These are phyloP conservation scores for Trichophyton simii DNA, from an alignment of 2,329 filamentous ascomycete species.

Conservation along the genomic window DNA sequence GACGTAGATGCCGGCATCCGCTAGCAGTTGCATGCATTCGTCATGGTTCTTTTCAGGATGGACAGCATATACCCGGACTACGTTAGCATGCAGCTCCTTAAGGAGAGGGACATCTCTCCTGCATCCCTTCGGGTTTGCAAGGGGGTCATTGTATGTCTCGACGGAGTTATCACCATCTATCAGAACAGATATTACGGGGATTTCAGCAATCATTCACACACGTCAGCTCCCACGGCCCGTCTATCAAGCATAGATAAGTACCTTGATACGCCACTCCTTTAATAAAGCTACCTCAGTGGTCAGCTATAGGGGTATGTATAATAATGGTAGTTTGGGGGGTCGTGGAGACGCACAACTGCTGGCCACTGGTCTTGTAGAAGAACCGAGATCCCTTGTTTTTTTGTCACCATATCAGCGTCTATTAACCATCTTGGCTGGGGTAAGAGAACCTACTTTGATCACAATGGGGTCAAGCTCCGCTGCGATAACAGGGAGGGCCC, in stretches of 20 bases:
- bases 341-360: slow-evolving; percentile 45
- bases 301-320: slow-evolving; percentile 3
- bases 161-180: slow-evolving; percentile 41
- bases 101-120: slow-evolving; percentile 77
- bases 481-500: slow-evolving; percentile 19
- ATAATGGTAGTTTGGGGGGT: slow-evolving; percentile 5
- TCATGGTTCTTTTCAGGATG: slow-evolving; percentile 67
- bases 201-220: neutral
- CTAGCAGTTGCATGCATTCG: slow-evolving; percentile 71
- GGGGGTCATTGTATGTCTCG: slow-evolving; percentile 63
- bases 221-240: neutral
- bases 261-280: slow-evolving; percentile 86
- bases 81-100: slow-evolving; percentile 69
- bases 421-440: neutral
- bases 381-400: slow-evolving; percentile 58
- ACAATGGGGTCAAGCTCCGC: slow-evolving; percentile 47
- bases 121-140: slow-evolving; percentile 60
- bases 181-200: slow-evolving; percentile 23
- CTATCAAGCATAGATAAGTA: neutral
- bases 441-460: slow-evolving; percentile 45
- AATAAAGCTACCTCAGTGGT: slow-evolving; percentile 50
- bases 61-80: slow-evolving; percentile 89
- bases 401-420: neutral
- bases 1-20: slow-evolving; percentile 84
- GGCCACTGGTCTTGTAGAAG: slow-evolving; percentile 74